Conservation (phyloP, 441 rosid genomes). For the Adansonia grandidieri region DNA sequence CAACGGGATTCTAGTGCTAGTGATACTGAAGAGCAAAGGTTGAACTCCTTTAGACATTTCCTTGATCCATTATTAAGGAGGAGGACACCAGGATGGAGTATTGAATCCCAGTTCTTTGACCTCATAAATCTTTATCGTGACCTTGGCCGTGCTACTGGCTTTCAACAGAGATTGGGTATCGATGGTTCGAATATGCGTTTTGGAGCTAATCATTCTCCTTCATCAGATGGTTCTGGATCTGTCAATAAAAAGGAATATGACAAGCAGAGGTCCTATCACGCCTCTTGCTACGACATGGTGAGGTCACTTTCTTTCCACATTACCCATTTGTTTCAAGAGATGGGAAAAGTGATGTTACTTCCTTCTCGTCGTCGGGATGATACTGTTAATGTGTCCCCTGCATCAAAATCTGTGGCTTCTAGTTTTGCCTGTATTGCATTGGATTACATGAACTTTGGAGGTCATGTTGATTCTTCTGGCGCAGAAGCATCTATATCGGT, state of each 20-base stretch:
- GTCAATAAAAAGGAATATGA: slow-evolving; percentile 60
- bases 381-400: slow-evolving; percentile 76
- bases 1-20: slow-evolving; percentile 52
- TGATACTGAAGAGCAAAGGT: slow-evolving; percentile 78
- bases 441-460: slow-evolving; percentile 85
- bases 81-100: slow-evolving; percentile 86
- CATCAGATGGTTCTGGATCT: slow-evolving; percentile 57
- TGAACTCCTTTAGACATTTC: slow-evolving; percentile 91
- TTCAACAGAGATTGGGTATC: slow-evolving; percentile 62
- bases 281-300: slow-evolving; percentile 94
- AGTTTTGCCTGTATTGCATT: slow-evolving; percentile 76
- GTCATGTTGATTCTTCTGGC: slow-evolving; percentile 59
- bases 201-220: slow-evolving; percentile 56
- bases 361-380: slow-evolving; percentile 98
- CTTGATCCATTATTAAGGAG: slow-evolving; percentile 93
- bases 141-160: slow-evolving; percentile 84
- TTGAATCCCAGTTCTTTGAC: slow-evolving; percentile 96
- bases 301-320: slow-evolving; percentile 91
- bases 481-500: slow-evolving; percentile 72
- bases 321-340: slow-evolving; percentile 90
- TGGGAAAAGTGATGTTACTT: slow-evolving; percentile 94
- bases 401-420: slow-evolving; percentile 88
- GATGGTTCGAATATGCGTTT: slow-evolving; percentile 53
- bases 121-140: slow-evolving; percentile 90
- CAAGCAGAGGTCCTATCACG: slow-evolving; percentile 75